Conservation (phyloP, 169 alveolate genomes). For the Eimeria maxima region DNA sequence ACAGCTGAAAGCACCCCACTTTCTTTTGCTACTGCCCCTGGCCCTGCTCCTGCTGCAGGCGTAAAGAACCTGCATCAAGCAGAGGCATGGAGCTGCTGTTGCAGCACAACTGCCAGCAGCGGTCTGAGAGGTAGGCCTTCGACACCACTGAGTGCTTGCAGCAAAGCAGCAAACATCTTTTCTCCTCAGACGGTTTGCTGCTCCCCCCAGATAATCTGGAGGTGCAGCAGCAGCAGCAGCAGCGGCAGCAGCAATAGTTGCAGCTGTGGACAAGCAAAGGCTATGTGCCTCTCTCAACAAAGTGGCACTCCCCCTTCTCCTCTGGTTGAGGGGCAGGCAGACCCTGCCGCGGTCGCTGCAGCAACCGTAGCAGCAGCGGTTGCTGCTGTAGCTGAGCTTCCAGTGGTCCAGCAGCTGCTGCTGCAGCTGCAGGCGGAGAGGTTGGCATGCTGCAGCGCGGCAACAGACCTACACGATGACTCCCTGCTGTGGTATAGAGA, state of each 20-base stretch:
- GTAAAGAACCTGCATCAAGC: not conserved
- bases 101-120: conserved; percentile 72
- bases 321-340: not conserved
- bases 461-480: conserved; percentile 9
- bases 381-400: conserved; percentile 54
- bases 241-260: conserved; percentile 59
- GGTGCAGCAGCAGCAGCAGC: conserved; percentile 61
- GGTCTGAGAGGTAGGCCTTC: not conserved
- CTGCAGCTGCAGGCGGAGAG: conserved; percentile 60
- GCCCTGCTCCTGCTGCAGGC: not conserved
- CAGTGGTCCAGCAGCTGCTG: conserved; percentile 47
- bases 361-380: conserved; percentile 30
- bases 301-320: not conserved
- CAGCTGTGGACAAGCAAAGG: not conserved
- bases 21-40: conserved; percentile 14
- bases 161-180: not conserved
- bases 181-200: conserved; percentile 36
- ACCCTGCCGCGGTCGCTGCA: conserved; percentile 4
- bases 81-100: conserved; percentile 63
- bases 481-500: conserved; percentile 10
- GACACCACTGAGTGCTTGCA: conserved; percentile 9
- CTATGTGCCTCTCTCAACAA: not conserved
- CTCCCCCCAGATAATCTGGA: conserved; percentile 44
- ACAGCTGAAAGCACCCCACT: conserved; percentile 23
- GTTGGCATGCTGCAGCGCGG: conserved; percentile 54